Evolutionary conservation across 441 rosid genomes (phyloP), one percentile per base, ranked within the genome.

Genomic region (Isatis lusitanica): DNA sequence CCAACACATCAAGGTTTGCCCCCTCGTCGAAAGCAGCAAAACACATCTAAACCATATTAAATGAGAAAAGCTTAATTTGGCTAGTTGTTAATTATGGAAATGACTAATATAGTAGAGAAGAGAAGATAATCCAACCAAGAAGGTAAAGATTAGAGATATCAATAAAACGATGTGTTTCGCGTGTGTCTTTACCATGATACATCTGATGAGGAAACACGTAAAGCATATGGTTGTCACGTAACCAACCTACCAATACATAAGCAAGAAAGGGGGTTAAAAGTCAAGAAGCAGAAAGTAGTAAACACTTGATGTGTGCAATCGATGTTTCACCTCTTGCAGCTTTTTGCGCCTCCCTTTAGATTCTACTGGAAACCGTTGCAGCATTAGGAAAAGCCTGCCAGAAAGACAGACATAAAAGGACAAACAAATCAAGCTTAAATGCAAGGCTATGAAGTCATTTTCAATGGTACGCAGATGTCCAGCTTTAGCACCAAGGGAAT

Each of bases 321-420:
- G n/a, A 73, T 64, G 69, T 50, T 40, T 73, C 62, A 91, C 97
- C 91, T 94, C 98, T 66, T 91, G 93, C 68, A 94, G 82, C 80
- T 94, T 94, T 82, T 94, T 94, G 63, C 91, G 90, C 33, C 96
- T 82, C 38, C 98, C 97, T 82, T 87, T 91, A 57, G 98, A 94
- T 85, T 94, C 97, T 18, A 91, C 92, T 58, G 98, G 98, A 75
- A 94, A 94, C 5, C 92, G 90, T 85, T 84, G 91, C 87, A 94
- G 78, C 98, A 91, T 94, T 71, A 94, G 52, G 82, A 94, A 91
- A 51, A 94, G 89, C 85, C 98, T 91, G 83, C 79, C 61, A 81
- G 9, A 77, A 21, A 73, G 35, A 78, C 44, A 44, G 46, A 50
- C 17, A 59, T 43, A 7, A 30, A 40, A 56, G 42, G 63, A 57